phyloP scores from a whole-genome alignment of 2,329 filamentous ascomycete species.

The Ophiostoma novo-ulmi region DNA sequence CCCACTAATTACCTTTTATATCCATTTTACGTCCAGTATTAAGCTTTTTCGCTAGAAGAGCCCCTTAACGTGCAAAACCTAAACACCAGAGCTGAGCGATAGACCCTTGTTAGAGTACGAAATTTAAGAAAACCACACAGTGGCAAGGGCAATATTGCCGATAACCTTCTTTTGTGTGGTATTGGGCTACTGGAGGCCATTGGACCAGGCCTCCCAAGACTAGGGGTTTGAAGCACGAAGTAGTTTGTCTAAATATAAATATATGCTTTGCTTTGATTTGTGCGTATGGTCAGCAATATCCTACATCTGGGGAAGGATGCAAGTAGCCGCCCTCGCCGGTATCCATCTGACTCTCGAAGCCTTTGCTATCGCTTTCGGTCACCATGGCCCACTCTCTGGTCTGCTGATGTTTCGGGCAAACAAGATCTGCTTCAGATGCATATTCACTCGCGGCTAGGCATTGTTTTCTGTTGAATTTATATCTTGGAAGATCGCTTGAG shows the following conservation, averaged over 20 bases:
- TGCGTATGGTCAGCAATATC: background rate
- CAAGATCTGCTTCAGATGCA: background rate
- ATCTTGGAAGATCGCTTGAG: background rate
- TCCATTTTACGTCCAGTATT: background rate
- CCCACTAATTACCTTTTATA: constrained; percentile 14
- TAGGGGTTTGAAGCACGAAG: background rate
- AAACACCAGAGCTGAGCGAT: constrained; percentile 29
- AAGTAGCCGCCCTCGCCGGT: background rate
- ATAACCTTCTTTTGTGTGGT: constrained; percentile 14
- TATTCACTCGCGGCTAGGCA: background rate
- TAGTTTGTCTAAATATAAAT: background rate
- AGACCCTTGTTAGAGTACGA: background rate
- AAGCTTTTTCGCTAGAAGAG: constrained; percentile 20
- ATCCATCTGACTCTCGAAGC: background rate
- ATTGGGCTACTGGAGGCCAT: background rate
- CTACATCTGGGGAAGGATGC: background rate
- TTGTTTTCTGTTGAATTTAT: background rate
- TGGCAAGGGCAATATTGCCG: constrained; percentile 24
- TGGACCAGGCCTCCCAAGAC: background rate
- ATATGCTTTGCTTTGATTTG: background rate
- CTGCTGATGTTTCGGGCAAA: constrained; percentile 8
- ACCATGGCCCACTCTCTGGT: background rate
- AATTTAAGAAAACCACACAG: background rate
- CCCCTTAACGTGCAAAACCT: constrained; percentile 22
- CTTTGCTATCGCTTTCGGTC: background rate